These are phyloP conservation scores for Epichloe sylvatica DNA, from an alignment of 2,329 filamentous ascomycete genomes.

Conservation along the genomic window DNA sequence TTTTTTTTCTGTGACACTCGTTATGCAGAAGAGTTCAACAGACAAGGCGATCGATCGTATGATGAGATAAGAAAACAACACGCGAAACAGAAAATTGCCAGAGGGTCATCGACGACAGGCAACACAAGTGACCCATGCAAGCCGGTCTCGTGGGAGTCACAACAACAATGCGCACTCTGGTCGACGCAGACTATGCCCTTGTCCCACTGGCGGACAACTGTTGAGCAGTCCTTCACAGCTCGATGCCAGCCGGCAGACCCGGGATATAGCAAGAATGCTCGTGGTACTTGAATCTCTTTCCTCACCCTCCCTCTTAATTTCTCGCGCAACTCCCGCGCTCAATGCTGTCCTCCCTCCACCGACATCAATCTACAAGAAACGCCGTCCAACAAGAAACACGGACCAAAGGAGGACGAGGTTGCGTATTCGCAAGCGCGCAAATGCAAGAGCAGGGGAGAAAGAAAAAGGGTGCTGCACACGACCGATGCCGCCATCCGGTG, in stretches of 20 bases:
- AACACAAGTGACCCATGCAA: background rate
- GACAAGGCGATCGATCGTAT: background rate
- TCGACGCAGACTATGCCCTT: background rate
- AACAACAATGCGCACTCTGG: background rate
- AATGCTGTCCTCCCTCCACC: background rate
- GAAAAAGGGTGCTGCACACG: conserved; percentile 1
- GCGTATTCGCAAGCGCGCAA: conserved; percentile 1
- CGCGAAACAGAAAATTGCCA: background rate
- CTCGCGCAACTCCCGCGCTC: background rate
- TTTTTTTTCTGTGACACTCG: background rate
- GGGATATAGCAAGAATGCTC: background rate
- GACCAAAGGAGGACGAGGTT: background rate
- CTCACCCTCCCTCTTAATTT: background rate
- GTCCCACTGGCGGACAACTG: conserved; percentile 1
- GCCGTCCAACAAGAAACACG: background rate
- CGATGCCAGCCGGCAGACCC: conserved; percentile 1
- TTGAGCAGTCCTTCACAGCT: conserved; percentile 2
- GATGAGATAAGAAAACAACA: background rate
- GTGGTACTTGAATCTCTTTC: background rate
- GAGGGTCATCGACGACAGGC: background rate
- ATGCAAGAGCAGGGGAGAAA: background rate
- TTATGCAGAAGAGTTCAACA: background rate
- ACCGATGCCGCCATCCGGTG: conserved; percentile 1
- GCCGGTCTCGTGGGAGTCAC: background rate
- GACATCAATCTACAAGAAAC: background rate